Evolutionary conservation across 371 early-diverging fungal genomes (phyloP).

Genomic region (Umbelopsis sp.): DNA sequence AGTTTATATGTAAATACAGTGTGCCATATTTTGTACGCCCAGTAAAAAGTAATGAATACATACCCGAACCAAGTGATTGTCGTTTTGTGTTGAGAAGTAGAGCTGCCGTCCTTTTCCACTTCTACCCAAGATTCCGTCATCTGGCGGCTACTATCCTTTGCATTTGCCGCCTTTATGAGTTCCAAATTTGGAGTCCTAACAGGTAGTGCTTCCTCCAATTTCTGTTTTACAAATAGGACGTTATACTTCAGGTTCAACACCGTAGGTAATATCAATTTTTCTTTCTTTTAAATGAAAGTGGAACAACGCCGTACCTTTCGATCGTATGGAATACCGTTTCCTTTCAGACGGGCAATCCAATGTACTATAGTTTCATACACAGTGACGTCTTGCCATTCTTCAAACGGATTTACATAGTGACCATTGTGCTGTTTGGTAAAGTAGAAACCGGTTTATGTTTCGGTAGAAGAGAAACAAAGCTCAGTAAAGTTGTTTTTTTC

Average conservation of each 20-base stretch:
- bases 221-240: conserved; percentile 19
- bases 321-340: conserved; percentile 49
- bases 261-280: background rate
- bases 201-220: conserved; percentile 46
- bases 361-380: conserved; percentile 51
- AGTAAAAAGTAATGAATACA: background rate
- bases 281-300: background rate
- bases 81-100: conserved; percentile 25
- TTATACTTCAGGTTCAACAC: conserved; percentile 17
- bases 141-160: conserved; percentile 3
- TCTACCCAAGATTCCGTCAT: conserved; percentile 29
- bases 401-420: conserved; percentile 65
- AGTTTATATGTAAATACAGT: too few relatives aligned
- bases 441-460: background rate
- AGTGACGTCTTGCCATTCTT: conserved; percentile 56
- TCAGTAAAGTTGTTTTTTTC: background rate
- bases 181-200: conserved; percentile 49
- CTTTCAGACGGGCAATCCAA: conserved; percentile 48
- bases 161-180: conserved; percentile 23
- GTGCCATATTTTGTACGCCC: too few relatives aligned
- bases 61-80: conserved; percentile 58
- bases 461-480: background rate
- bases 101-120: conserved; percentile 18
- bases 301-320: conserved; percentile 27
- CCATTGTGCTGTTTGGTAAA: conserved; percentile 23